Conservation (phyloP, 495 filamentous ascomycete species). For the Pyrenopolyporus hunteri region DNA sequence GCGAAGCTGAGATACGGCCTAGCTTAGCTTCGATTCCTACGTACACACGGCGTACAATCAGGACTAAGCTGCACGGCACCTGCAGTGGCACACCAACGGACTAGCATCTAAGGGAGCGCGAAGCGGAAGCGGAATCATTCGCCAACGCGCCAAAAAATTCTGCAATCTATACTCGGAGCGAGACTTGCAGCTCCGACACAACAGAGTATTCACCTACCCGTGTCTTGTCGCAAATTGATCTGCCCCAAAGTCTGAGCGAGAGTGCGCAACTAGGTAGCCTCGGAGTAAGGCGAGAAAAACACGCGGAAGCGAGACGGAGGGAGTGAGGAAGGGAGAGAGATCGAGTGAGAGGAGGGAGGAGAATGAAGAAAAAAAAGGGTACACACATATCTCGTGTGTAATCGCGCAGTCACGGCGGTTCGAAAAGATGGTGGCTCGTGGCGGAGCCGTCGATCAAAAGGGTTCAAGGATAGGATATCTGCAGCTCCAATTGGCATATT, state of each 20-base stretch:
- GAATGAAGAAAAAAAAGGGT: no score
- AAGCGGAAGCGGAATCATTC: constrained; percentile 18
- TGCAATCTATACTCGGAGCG: constrained; percentile 37
- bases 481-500: constrained; percentile 36
- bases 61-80: constrained; percentile 13
- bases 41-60: no score
- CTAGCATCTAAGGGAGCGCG: constrained; percentile 4
- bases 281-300: constrained; percentile 15
- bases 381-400: constrained; percentile 25
- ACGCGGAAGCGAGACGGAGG: neutral
- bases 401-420: constrained; percentile 1
- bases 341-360: no score
- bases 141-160: constrained; percentile 12
- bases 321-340: neutral
- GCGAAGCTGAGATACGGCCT: constrained; percentile 21
- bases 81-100: constrained; percentile 24
- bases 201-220: constrained; percentile 31
- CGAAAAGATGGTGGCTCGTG: constrained; percentile 24
- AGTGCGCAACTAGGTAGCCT: neutral
- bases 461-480: constrained; percentile 27
- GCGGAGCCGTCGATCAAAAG: constrained; percentile 31
- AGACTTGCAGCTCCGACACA: constrained; percentile 25
- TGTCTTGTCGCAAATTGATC: constrained; percentile 20
- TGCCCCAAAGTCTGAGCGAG: constrained; percentile 7
- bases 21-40: no score